Evolutionary conservation across 1,139 yeast genomes (phyloP).

Genomic region (Pneumocystis wakefieldiae): DNA sequence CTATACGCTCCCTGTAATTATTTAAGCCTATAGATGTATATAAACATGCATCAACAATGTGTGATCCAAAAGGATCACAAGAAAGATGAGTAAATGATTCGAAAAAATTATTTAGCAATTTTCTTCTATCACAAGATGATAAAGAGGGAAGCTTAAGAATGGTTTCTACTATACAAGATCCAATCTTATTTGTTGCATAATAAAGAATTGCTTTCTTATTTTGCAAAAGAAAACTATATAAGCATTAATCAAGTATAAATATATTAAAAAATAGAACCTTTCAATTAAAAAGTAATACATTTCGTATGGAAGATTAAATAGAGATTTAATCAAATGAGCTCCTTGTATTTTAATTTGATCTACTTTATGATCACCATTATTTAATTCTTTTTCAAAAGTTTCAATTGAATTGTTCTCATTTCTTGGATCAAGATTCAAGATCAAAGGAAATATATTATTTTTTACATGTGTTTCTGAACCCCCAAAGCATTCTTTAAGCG

Average conservation of each 20-base stretch:
- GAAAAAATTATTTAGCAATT: constrained; percentile 46
- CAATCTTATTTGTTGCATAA: constrained; percentile 8
- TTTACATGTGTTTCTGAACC: background rate
- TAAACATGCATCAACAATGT: constrained; percentile 77
- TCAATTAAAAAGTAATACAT: background rate
- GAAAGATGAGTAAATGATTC: constrained; percentile 42
- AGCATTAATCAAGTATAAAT: background rate
- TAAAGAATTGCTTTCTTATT: constrained; percentile 5
- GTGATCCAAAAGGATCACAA: constrained; percentile 84
- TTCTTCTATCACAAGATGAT: constrained; percentile 47
- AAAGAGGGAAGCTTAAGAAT: constrained; percentile 36
- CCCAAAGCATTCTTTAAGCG: background rate
- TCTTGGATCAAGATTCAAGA: background rate
- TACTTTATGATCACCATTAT: background rate
- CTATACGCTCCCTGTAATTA: constrained; percentile 76
- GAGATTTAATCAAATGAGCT: background rate
- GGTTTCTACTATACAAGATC: constrained; percentile 29
- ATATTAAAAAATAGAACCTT: background rate
- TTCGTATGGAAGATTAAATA: background rate
- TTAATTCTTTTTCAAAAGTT: background rate
- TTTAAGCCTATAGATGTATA: constrained; percentile 59
- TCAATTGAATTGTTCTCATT: background rate
- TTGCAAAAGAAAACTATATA: background rate
- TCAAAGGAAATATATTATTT: background rate
- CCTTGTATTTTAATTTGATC: background rate